Evolutionary conservation across 139 green algal genomes (phyloP).

Genomic region (Chlamydomonas sp.): DNA sequence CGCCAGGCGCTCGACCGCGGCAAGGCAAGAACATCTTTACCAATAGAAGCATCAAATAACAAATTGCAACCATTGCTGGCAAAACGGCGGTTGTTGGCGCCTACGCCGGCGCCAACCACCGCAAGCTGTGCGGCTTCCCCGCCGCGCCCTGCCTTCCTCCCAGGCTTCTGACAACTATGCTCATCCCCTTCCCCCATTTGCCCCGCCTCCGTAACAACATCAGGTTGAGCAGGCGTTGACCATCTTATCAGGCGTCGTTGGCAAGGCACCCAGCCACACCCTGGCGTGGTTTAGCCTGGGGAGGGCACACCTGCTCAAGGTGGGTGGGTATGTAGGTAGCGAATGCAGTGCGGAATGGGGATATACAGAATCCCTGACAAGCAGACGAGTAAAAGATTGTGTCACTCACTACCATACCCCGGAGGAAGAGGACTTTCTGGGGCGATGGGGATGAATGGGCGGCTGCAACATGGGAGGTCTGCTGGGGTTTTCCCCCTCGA

Average conservation of each 20-base stretch:
- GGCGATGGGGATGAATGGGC: too few species aligned
- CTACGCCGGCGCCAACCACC: too few species aligned
- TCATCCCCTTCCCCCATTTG: background rate
- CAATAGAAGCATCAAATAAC: too few species aligned
- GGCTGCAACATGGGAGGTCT: too few species aligned
- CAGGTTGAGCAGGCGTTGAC: constrained; percentile 33
- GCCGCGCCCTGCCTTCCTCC: background rate
- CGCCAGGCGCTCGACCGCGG: constrained; percentile 16
- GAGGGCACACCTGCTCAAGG: constrained; percentile 16
- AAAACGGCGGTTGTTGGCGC: too few species aligned
- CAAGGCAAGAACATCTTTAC: background rate
- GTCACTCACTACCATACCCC: background rate
- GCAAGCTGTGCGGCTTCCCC: too few species aligned
- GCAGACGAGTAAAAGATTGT: background rate
- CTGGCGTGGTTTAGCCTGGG: constrained; percentile 33
- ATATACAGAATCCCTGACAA: too few species aligned
- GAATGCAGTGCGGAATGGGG: background rate
- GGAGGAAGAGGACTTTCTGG: too few species aligned
- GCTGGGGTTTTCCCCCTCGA: too few species aligned
- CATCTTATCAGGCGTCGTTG: constrained; percentile 4
- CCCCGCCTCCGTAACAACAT: background rate
- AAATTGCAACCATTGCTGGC: background rate
- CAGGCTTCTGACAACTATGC: background rate
- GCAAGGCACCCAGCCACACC: constrained; percentile 1
- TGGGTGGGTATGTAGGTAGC: background rate